phyloP scores from a whole-genome alignment of 257 asterid genomes.

The Rehmannia glutinosa region DNA sequence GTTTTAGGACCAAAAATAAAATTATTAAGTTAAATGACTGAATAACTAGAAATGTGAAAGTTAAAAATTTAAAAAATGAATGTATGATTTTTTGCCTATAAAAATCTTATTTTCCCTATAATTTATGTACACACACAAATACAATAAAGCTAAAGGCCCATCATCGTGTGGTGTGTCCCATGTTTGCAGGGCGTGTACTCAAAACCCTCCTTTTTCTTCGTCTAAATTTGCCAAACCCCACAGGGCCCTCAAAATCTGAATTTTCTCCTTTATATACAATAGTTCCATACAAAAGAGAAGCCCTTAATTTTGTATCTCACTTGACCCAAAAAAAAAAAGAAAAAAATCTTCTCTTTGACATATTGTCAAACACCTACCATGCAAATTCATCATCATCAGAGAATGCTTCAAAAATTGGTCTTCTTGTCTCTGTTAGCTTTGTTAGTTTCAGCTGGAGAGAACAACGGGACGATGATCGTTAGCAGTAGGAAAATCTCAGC shows the following conservation, averaged over 20 bases:
- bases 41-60: too few species aligned
- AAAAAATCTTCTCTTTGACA: neutral
- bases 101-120: too few species aligned
- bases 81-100: too few species aligned
- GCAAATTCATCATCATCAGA: neutral
- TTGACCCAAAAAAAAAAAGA: too few species aligned
- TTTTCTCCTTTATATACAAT: constrained; percentile 5
- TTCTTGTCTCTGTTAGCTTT: constrained; percentile 15
- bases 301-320: neutral
- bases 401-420: neutral
- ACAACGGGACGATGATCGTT: neutral
- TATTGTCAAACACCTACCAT: constrained; percentile 14
- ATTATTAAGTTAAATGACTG: too few species aligned
- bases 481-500: neutral
- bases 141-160: constrained; percentile 11
- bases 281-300: neutral
- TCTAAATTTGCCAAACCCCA: neutral
- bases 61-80: too few species aligned
- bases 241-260: constrained; percentile 30
- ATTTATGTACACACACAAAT: neutral
- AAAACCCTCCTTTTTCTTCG: neutral
- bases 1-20: too few species aligned
- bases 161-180: constrained; percentile 28
- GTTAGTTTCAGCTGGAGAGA: constrained; percentile 15
- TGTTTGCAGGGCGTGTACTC: constrained; percentile 28